These are phyloP conservation scores for Suillus fuscotomentosus DNA, from an alignment of 768 basidiomycete species.

Conservation along the genomic window DNA sequence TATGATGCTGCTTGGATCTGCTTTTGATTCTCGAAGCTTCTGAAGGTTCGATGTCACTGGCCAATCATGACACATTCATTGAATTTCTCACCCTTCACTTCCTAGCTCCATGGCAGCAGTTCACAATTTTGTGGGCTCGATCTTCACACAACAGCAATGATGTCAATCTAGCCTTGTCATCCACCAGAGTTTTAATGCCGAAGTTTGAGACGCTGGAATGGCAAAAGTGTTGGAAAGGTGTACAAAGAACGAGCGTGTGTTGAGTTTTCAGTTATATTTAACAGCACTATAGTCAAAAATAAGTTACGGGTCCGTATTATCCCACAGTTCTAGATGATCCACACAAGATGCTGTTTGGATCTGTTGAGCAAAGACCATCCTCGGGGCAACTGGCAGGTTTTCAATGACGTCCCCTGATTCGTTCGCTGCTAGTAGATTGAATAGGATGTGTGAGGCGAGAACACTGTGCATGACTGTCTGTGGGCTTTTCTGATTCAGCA, in stretches of 20 bases:
- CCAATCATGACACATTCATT: too few relatives aligned
- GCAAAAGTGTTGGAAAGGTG: neutral
- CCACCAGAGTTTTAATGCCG: neutral
- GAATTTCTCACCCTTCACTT: neutral
- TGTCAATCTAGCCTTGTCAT: neutral
- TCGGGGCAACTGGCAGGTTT: neutral
- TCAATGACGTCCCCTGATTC: neutral
- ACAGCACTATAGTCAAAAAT: neutral
- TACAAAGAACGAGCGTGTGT: neutral
- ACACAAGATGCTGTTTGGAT: neutral
- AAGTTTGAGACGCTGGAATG: neutral
- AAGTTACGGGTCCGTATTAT: neutral
- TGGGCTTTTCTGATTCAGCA: neutral
- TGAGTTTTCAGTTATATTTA: neutral
- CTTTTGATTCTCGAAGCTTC: too few relatives aligned
- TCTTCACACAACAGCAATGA: neutral
- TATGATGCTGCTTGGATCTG: too few relatives aligned
- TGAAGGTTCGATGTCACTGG: too few relatives aligned
- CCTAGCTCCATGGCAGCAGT: neutral
- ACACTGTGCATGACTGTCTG: constrained; percentile 7
- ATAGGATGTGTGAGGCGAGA: constrained; percentile 9
- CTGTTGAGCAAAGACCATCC: neutral
- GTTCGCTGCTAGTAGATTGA: constrained; percentile 7
- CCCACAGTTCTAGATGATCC: neutral
- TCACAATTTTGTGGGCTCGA: neutral